Evolutionary conservation across 1,139 yeast species (phyloP), one percentile per base, ranked within the genome.

Genomic region (Scheffersomyces stambukii): DNA sequence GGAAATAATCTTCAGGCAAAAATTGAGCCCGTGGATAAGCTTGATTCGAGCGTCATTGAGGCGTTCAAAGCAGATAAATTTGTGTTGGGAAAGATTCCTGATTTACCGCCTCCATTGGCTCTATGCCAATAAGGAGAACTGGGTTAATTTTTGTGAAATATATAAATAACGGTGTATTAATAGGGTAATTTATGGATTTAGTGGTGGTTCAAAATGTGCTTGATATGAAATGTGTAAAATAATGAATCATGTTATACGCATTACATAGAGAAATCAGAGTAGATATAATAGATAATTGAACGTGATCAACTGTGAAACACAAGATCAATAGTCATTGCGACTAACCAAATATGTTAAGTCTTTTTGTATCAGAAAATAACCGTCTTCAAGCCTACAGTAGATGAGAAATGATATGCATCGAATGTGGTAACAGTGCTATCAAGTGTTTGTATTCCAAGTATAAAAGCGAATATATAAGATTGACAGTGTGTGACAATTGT

Each of bases 381-480:
- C 5, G n/a, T 22, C n/a, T n/a, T n/a, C n/a, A n/a, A n/a, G n/a
- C n/a, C n/a, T n/a, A n/a, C n/a, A n/a, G n/a, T n/a, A n/a, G n/a
- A n/a, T n/a, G n/a, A n/a, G n/a, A n/a, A 19, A 86, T 89, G 96
- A 79, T 88, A 40, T 91, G 98, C 54, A 82, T 89, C 15, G 95
- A 88, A 53, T 91, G 98, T 54, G 73, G 77, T 12, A 62, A 69
- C 29, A 75, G 81, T 12, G 46, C 50, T 2, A 82, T 81, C 21
- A 62, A 66, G 10, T 66, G 81, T 3, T 69, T 89, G 23, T 89
- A 75, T 57, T 78, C 82, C 14, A 70, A 68, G 38, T 88, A 84
- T 55, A 75, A 91, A 24, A 80, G 81, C 32, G 78, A 81, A 27
- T 89, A 88, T 45, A 84, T 89, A 29, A 77, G 83, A 40, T 69